Evolutionary conservation across 2,329 filamentous ascomycete genomes (phyloP), one percentile per base, ranked within the genome.

Genomic region (Orbilia javanica): DNA sequence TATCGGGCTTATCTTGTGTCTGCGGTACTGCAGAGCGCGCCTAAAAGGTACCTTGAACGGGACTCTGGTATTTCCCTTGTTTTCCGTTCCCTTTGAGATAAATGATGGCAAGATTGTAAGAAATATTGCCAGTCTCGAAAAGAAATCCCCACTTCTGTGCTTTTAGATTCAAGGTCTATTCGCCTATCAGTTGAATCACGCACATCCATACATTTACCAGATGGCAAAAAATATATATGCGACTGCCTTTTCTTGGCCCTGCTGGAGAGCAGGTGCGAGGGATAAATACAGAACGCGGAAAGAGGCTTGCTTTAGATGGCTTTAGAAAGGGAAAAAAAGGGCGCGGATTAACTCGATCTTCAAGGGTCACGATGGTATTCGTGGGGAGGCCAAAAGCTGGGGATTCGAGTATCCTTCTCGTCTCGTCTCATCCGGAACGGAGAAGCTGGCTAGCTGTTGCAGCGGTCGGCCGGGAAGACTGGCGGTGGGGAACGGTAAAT

Each of bases 401-500:
- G 69, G 69, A 72, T 64, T 60, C 31, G 48, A 55, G 65, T 57
- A 31, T 29, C 46, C 42, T 60, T 42, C 42, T 36, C 48, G 34
- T 63, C 44, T 60, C 52, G 44, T 57, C 29, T 66, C 18, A 60
- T 62, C 73, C 65, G 73, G 46, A 57, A 69, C 48, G 66, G 55
- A 65, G 66, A 27, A 50, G 36, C 50, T 46, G 48, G 27, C 53
- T 50, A 36, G 42, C 50, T 73, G 25, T 25, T 71, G 69, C 66
- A 77, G 72, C 72, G 72, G 72, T 66, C 53, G 71, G 71, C 44
- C 72, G 66, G 73, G 57, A 57, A 76, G 72, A 65, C n/a, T 57
- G 62, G 46, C 36, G 60, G 69, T 73, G 69, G 69, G 69, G 69
- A 65, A 65, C 39, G 36, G 50, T 50, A 65, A 68, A 70, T 60